Evolutionary conservation across 176 grass and related monocot genomes (phyloP).

Genomic region (Avena sativa): DNA sequence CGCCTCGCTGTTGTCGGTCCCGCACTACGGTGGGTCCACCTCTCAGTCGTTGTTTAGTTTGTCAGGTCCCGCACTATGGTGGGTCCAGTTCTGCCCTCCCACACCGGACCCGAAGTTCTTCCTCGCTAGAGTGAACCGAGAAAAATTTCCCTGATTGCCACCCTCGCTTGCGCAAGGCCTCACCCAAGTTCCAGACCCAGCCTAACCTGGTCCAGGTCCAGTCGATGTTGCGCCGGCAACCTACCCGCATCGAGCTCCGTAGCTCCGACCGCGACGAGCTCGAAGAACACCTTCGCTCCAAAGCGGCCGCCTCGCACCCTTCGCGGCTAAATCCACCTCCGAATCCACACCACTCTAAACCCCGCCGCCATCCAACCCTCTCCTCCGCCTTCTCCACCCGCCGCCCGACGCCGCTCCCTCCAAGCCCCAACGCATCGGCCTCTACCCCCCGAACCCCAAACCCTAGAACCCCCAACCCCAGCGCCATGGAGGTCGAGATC

Average conservation of each 20-base stretch:
- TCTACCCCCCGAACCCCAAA: slow-evolving; percentile 19
- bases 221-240: slow-evolving; percentile 75
- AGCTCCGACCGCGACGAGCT: slow-evolving; percentile 79
- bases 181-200: not conserved
- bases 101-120: no score
- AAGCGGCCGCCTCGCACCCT: not conserved
- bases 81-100: no score
- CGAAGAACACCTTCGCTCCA: slow-evolving; percentile 58
- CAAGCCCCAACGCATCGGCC: slow-evolving; percentile 78
- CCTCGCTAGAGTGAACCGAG: no score
- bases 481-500: slow-evolving; percentile 86
- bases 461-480: not conserved
- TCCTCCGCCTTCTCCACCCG: slow-evolving; percentile 66
- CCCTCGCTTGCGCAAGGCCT: no score
- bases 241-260: slow-evolving; percentile 75
- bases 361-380: slow-evolving; percentile 49
- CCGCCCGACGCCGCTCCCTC: slow-evolving; percentile 58
- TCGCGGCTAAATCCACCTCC: slow-evolving; percentile 1
- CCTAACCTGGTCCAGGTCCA: not conserved
- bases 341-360: slow-evolving; percentile 28
- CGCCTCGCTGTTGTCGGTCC: no score
- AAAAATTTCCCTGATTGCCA: no score
- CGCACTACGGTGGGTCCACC: no score
- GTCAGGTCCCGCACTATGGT: no score
- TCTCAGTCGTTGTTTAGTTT: no score